Evolutionary conservation across 1,284 basidiomycete species (phyloP).

Genomic region (Cryptococcus depauperatus): DNA sequence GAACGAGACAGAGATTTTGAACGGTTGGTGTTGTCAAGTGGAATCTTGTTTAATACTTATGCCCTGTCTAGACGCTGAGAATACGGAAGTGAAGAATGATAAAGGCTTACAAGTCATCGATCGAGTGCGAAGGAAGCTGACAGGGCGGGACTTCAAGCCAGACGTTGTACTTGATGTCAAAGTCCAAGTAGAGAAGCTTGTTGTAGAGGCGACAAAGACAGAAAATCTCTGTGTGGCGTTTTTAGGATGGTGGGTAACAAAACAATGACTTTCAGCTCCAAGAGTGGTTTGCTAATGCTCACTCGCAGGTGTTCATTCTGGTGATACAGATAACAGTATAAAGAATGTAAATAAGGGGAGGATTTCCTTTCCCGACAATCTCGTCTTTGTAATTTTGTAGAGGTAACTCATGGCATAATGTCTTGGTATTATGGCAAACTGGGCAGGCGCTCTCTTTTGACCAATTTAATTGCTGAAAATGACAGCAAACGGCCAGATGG

Average conservation of each 20-base stretch:
- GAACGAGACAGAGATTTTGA: constrained; percentile 46
- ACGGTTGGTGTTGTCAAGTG: constrained; percentile 25
- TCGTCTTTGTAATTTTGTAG: neutral
- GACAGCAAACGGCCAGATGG: too few species aligned
- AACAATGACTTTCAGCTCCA: constrained; percentile 2
- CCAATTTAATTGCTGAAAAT: too few species aligned
- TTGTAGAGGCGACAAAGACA: constrained; percentile 78
- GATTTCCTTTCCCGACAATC: too few species aligned
- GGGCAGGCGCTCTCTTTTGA: too few species aligned
- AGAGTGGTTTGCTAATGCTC: constrained; percentile 1
- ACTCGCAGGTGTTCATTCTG: constrained; percentile 34
- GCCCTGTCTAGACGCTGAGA: constrained; percentile 27
- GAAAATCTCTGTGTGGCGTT: constrained; percentile 95
- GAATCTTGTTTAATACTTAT: neutral
- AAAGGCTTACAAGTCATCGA: constrained; percentile 83
- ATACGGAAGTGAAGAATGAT: constrained; percentile 79
- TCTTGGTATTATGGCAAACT: neutral
- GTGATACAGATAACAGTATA: too few species aligned
- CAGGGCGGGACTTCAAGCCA: constrained; percentile 84
- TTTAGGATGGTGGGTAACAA: constrained; percentile 71
- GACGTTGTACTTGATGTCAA: constrained; percentile 62
- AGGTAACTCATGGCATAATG: neutral
- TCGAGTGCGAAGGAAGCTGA: constrained; percentile 86
- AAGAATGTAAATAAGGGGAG: too few species aligned
- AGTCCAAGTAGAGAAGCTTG: constrained; percentile 80